Evolutionary conservation across 2,329 filamentous ascomycete species (phyloP).

Genomic region (Pseudogymnoascus verrucosus): DNA sequence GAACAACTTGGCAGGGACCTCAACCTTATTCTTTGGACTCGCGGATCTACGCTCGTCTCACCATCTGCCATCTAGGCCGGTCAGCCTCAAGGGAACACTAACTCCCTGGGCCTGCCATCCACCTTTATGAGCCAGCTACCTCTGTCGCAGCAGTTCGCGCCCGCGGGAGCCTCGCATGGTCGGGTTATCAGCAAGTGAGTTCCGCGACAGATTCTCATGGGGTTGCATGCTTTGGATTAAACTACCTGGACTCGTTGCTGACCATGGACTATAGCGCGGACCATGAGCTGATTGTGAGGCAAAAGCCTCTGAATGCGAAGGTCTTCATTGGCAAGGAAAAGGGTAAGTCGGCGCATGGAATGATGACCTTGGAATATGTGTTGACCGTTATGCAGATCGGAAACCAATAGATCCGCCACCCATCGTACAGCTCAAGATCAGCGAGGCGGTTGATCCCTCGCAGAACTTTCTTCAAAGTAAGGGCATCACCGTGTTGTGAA

Average conservation of each 20-base stretch:
- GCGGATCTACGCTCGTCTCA: background rate
- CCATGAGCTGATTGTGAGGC: slow-evolving; percentile 51
- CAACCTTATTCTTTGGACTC: background rate
- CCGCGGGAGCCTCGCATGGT: slow-evolving; percentile 18
- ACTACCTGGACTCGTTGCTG: slow-evolving; percentile 19
- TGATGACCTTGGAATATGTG: slow-evolving; percentile 1
- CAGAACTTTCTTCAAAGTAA: slow-evolving; percentile 50
- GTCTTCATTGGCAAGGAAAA: slow-evolving; percentile 69
- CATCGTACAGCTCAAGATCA: slow-evolving; percentile 62
- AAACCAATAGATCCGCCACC: slow-evolving; percentile 86
- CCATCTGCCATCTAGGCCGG: background rate
- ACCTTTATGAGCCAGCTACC: slow-evolving; percentile 16
- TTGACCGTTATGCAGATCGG: slow-evolving; percentile 46
- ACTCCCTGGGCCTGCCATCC: background rate
- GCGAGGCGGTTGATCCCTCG: slow-evolving; percentile 37
- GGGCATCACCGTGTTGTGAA: slow-evolving; percentile 29
- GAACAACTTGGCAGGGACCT: background rate
- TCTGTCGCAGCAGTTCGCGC: slow-evolving; percentile 22
- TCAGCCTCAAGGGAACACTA: background rate
- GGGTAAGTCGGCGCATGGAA: slow-evolving; percentile 37
- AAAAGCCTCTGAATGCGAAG: slow-evolving; percentile 59
- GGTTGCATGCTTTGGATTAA: background rate
- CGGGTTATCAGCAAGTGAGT: slow-evolving; percentile 20
- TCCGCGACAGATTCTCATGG: background rate
- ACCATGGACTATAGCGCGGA: slow-evolving; percentile 38